These are phyloP conservation scores for Sisymbrium irio DNA, from an alignment of 345 rosid species.

Conservation along the genomic window DNA sequence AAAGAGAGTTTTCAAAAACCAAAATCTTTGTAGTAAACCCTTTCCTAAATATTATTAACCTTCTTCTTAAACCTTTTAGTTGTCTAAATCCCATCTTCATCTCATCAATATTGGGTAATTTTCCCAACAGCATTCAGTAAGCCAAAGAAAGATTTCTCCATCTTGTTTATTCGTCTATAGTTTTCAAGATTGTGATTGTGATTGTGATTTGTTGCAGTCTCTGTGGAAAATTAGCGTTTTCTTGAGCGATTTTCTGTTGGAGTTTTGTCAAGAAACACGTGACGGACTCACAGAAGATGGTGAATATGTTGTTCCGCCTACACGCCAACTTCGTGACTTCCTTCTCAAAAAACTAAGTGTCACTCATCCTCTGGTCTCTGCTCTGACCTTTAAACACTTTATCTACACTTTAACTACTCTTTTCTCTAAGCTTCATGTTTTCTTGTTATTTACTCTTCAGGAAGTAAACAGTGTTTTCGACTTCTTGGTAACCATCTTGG, in stretches of 20 bases:
- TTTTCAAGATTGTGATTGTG: too few species aligned
- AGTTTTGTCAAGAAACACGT: background rate
- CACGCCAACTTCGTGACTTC: background rate
- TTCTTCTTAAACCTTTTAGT: too few species aligned
- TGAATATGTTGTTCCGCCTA: background rate
- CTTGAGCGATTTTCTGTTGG: background rate
- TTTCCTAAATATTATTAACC: too few species aligned
- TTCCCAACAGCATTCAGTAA: too few species aligned
- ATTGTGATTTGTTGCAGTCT: background rate
- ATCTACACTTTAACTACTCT: background rate
- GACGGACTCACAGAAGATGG: background rate
- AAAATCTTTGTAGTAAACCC: too few species aligned
- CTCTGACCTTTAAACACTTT: background rate
- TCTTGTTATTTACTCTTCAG: background rate
- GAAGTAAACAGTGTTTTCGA: background rate
- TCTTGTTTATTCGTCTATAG: too few species aligned
- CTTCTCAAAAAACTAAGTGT: background rate
- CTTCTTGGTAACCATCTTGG: background rate
- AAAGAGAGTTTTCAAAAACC: too few species aligned
- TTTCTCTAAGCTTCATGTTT: background rate
- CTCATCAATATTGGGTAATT: too few species aligned
- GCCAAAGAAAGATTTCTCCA: background rate
- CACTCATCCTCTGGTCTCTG: constrained; percentile 7
- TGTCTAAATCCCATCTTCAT: too few species aligned
- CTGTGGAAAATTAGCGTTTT: background rate